These are phyloP conservation scores for Gloeopeniophorella convolvens DNA, from an alignment of 768 basidiomycete genomes.

Conservation along the genomic window DNA sequence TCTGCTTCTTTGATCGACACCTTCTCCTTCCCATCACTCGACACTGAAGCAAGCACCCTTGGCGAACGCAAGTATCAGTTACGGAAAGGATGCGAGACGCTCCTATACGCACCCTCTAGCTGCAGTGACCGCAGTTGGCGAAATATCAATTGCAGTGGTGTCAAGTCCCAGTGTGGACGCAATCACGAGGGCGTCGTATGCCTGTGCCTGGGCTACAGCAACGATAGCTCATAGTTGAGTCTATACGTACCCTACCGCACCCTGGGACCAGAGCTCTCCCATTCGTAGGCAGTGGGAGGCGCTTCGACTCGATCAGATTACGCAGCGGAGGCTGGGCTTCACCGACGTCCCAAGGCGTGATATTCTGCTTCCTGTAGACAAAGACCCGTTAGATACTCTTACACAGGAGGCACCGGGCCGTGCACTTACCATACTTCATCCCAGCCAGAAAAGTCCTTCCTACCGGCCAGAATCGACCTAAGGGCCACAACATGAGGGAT, in stretches of 20 bases:
- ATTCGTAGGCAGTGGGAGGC: slow-evolving; percentile 37
- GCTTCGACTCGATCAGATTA: slow-evolving; percentile 42
- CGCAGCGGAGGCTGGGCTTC: slow-evolving; percentile 47
- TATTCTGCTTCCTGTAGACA: slow-evolving; percentile 35
- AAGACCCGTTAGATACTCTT: background rate
- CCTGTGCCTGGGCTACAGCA: slow-evolving; percentile 35
- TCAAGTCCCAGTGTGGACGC: slow-evolving; percentile 43
- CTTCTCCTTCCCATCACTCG: slow-evolving; percentile 25
- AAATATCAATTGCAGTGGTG: slow-evolving; percentile 49
- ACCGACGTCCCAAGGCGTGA: slow-evolving; percentile 63
- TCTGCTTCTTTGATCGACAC: slow-evolving; percentile 38
- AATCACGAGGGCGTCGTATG: slow-evolving; percentile 54
- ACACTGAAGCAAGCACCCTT: slow-evolving; percentile 22
- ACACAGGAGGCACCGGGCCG: too few species aligned
- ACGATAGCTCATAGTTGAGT: background rate
- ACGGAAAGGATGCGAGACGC: slow-evolving; percentile 1
- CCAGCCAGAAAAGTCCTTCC: too few species aligned
- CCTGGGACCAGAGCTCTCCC: slow-evolving; percentile 48
- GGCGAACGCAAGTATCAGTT: background rate
- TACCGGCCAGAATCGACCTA: too few species aligned
- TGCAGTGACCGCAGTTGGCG: slow-evolving; percentile 43
- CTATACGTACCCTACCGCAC: slow-evolving; percentile 42
- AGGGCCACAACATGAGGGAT: too few species aligned
- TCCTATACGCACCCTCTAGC: slow-evolving; percentile 36
- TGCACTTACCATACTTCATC: slow-evolving; percentile 21